These are phyloP conservation scores for Coemansia sp. DNA, from an alignment of 371 early-diverging fungal species.

Conservation along the genomic window DNA sequence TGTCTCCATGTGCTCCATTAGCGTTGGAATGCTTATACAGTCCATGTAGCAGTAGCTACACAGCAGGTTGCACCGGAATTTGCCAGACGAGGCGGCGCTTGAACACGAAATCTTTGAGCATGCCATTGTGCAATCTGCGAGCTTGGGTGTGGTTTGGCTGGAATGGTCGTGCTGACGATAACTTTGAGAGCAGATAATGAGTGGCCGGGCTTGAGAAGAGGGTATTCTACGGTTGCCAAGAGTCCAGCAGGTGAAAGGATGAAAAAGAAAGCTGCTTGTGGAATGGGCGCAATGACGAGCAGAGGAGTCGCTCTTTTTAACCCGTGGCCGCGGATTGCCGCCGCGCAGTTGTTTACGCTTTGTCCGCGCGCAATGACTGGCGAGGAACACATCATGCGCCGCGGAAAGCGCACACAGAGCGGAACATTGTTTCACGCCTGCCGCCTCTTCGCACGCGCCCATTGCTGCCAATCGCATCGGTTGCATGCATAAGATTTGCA, in stretches of 20 bases:
- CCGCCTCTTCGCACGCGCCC: not conserved
- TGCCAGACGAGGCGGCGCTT: constrained; percentile 12
- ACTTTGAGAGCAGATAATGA: not conserved
- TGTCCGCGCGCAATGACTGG: not conserved
- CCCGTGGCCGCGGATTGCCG: not conserved
- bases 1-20: constrained; percentile 24
- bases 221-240: not conserved
- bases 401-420: not conserved
- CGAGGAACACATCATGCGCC: no score
- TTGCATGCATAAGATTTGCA: constrained; percentile 6
- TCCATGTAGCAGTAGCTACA: constrained; percentile 21
- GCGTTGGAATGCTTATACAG: constrained; percentile 2
- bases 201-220: not conserved
- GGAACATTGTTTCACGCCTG: not conserved
- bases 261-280: not conserved
- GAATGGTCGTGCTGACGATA: no score
- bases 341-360: not conserved
- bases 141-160: not conserved
- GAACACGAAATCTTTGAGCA: constrained; percentile 24
- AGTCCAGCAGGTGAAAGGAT: not conserved
- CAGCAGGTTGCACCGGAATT: constrained; percentile 20
- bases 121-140: constrained; percentile 12
- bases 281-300: not conserved
- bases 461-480: not conserved
- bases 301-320: not conserved